phyloP scores from a whole-genome alignment of 1,284 basidiomycete genomes.

The Fomitopsis betulina region DNA sequence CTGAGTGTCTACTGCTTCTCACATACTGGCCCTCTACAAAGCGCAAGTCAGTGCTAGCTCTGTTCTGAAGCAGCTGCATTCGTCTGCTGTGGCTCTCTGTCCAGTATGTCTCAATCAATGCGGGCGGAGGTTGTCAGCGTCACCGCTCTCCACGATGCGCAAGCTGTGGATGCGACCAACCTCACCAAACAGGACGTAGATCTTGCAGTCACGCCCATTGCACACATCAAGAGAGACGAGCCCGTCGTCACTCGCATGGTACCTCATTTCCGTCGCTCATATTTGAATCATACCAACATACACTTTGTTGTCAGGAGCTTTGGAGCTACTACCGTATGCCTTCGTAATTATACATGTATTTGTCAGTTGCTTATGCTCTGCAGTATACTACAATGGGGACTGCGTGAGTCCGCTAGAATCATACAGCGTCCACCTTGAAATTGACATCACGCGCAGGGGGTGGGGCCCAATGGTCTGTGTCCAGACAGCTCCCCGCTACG shows the following conservation, averaged over 20 bases:
- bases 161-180: background rate
- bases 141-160: background rate
- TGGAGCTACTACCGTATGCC: slow-evolving; percentile 70
- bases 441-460: slow-evolving; percentile 38
- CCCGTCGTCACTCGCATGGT: slow-evolving; percentile 29
- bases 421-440: background rate
- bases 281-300: background rate
- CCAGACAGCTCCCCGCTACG: background rate
- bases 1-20: slow-evolving; percentile 2
- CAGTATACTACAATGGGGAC: slow-evolving; percentile 71
- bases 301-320: slow-evolving; percentile 39
- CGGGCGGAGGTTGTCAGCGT: background rate
- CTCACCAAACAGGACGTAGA: slow-evolving; percentile 3
- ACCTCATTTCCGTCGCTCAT: background rate
- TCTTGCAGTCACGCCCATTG: slow-evolving; percentile 8
- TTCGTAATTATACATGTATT: background rate
- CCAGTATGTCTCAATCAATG: background rate
- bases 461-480: slow-evolving; percentile 47
- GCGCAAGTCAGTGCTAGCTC: background rate
- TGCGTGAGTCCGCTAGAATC: slow-evolving; percentile 41
- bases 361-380: background rate
- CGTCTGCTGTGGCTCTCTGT: background rate
- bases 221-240: slow-evolving; percentile 19
- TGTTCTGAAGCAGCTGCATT: background rate
- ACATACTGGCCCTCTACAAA: background rate